Conservation (phyloP, 1,139 yeast genomes). For the Yamadazyma dendronema region DNA sequence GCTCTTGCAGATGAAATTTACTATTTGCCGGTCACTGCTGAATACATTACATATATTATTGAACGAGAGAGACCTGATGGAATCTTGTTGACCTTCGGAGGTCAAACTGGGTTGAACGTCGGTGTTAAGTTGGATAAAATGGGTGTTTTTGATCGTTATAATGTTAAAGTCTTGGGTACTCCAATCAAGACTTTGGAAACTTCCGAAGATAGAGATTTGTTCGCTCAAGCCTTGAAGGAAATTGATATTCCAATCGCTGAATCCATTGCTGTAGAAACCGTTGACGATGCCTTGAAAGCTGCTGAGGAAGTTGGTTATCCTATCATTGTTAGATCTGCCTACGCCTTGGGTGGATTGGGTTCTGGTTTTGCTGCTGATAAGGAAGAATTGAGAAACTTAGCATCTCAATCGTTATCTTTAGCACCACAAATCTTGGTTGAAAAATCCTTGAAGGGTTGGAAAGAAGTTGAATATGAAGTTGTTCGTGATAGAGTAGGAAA, state of each 20-base stretch:
- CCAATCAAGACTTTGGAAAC: conserved; percentile 94
- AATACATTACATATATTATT: conserved; percentile 88
- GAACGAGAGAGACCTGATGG: conserved; percentile 98
- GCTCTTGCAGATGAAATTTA: conserved; percentile 93
- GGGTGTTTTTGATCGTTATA: conserved; percentile 90
- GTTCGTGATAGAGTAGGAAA: conserved; percentile 95
- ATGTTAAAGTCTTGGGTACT: conserved; percentile 94
- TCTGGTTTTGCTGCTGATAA: conserved; percentile 92
- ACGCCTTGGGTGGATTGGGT: conserved; percentile 96
- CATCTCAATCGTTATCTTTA: conserved; percentile 83
- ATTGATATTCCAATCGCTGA: conserved; percentile 94
- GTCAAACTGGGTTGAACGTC: conserved; percentile 95
- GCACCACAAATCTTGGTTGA: conserved; percentile 96
- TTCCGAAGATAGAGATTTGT: conserved; percentile 95
- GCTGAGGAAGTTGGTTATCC: conserved; percentile 91
- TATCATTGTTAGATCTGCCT: conserved; percentile 95
- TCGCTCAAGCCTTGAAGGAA: conserved; percentile 91
- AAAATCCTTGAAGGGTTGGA: conserved; percentile 98
- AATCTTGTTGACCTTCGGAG: conserved; percentile 92
- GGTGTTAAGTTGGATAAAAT: conserved; percentile 91
- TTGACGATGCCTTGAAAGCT: conserved; percentile 88
- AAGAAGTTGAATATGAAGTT: conserved; percentile 97
- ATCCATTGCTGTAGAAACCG: conserved; percentile 90
- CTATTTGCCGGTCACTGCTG: conserved; percentile 95
- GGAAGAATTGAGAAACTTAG: conserved; percentile 78